Base-by-base conservation (phyloP, 768 basidiomycete species). In the Tephrocybe sp. region DNA sequence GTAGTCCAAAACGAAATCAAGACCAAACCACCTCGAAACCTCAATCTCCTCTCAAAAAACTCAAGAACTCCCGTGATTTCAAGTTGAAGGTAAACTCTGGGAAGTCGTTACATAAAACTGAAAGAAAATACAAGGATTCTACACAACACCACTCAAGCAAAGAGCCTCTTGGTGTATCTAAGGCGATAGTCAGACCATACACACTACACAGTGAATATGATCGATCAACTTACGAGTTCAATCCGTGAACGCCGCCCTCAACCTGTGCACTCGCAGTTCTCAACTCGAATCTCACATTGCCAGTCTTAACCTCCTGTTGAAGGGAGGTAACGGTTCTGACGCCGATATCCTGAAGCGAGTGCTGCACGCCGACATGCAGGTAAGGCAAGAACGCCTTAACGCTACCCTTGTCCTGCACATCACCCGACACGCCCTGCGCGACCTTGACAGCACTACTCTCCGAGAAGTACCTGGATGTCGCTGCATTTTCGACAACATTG, bases 371-470 rank as follows among this genome's bases (percentile, higher is more conserved):
- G 3, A 80, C 78, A 48, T 88, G 70, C 28, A 93, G 71, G 63
- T 92, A 94, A 2, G 95, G 96, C 44, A 98, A 64, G 69, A 98
- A 98, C 44, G 89, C 87, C 72, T 84, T 87, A 58, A 98, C 84
- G 53, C 90, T 92, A 5, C 97, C 97, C 76, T 97, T 98, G 70
- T 99, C 96, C 69, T 92, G 89, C 9, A 98, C 96, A 60, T 98
- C 93, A 11, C 96, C 96, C 11, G 90, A 89, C 8, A 99, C 96
- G 52, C 93, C 93, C 67, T 95, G 92, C 1, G 95, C 96, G 31
- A 99, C 97, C 75, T 98, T 97, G 67, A 99, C 87, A 4, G 86
- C 78, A 41, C 92, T 92, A 49, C 82, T 80, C 71, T 97, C 93
- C 28, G 91, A 94, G 72, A 97, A 97, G 76, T 97, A 99, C 21